phyloP scores from a whole-genome alignment of 108 stramenopile genomes.

The Discostella pseudostelligera region DNA sequence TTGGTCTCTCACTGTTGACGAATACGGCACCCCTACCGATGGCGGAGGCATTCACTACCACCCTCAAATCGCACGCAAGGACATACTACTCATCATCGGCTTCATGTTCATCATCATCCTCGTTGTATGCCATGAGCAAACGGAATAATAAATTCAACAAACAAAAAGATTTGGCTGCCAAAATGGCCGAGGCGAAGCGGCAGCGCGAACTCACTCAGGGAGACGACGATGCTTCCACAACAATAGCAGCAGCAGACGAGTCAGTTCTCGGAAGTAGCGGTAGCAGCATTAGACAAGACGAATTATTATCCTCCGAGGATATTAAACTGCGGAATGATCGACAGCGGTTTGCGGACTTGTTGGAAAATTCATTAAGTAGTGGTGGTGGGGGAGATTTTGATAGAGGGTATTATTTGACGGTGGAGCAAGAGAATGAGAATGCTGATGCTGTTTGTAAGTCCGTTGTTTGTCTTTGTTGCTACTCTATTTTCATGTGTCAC shows the following conservation, averaged over 20 bases:
- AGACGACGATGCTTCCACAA: background rate
- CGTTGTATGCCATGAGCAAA: constrained; percentile 12
- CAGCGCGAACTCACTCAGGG: constrained; percentile 41
- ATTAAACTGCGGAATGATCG: constrained; percentile 79
- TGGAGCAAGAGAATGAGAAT: constrained; percentile 77
- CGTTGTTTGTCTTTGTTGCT: background rate
- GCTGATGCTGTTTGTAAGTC: constrained; percentile 59
- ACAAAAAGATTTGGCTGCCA: constrained; percentile 64
- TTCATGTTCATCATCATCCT: constrained; percentile 1
- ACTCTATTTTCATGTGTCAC: too few relatives aligned
- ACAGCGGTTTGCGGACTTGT: constrained; percentile 67
- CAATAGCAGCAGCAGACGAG: background rate
- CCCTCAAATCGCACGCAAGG: background rate
- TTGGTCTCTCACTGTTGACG: too few relatives aligned
- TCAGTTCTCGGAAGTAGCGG: too few relatives aligned
- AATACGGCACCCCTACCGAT: background rate
- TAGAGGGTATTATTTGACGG: constrained; percentile 55
- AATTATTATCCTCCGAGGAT: constrained; percentile 54
- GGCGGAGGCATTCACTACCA: background rate
- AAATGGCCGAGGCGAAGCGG: constrained; percentile 59
- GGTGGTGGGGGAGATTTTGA: constrained; percentile 39
- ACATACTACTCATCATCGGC: background rate
- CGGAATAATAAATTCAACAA: constrained; percentile 51
- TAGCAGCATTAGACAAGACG: background rate
- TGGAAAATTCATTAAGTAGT: constrained; percentile 42